These are phyloP conservation scores for Schizophyllum commune DNA, from an alignment of 1,284 basidiomycete genomes.

Conservation along the genomic window DNA sequence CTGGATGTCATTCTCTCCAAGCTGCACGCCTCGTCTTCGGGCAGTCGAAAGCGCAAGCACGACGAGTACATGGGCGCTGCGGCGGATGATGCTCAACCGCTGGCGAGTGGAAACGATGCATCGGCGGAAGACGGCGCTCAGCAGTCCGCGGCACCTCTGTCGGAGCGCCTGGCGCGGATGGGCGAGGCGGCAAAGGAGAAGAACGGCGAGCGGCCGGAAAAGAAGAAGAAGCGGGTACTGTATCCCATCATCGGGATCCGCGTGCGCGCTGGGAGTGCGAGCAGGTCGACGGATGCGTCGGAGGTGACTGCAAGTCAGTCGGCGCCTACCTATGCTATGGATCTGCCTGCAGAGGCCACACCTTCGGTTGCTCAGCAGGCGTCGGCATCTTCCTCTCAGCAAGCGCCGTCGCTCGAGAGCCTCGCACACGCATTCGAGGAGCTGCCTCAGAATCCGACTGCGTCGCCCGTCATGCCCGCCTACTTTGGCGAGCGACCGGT, in stretches of 20 bases:
- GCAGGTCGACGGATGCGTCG: neutral
- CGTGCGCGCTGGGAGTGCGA: slow-evolving; percentile 24
- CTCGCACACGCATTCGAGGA: too few species aligned
- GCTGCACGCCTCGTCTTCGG: neutral
- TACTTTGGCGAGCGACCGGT: too few species aligned
- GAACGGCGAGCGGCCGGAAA: slow-evolving; percentile 22
- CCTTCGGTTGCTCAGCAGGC: neutral
- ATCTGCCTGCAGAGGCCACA: neutral
- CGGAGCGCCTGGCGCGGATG: neutral
- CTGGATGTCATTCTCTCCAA: neutral
- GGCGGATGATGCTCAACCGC: too few species aligned
- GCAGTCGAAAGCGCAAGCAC: neutral
- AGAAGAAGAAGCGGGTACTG: slow-evolving; percentile 28
- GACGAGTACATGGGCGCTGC: neutral
- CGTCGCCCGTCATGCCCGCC: too few species aligned
- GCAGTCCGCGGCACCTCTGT: neutral
- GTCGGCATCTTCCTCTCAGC: neutral
- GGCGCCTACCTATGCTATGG: neutral
- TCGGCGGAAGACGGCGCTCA: too few species aligned
- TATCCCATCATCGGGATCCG: slow-evolving; percentile 37
- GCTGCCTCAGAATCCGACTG: too few species aligned
- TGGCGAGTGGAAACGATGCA: too few species aligned
- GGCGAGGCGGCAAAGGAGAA: slow-evolving; percentile 7
- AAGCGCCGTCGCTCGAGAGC: neutral
- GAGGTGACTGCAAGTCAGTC: neutral